Evolutionary conservation across 2,329 filamentous ascomycete genomes (phyloP).

Genomic region (Diaporthe humulicola): DNA sequence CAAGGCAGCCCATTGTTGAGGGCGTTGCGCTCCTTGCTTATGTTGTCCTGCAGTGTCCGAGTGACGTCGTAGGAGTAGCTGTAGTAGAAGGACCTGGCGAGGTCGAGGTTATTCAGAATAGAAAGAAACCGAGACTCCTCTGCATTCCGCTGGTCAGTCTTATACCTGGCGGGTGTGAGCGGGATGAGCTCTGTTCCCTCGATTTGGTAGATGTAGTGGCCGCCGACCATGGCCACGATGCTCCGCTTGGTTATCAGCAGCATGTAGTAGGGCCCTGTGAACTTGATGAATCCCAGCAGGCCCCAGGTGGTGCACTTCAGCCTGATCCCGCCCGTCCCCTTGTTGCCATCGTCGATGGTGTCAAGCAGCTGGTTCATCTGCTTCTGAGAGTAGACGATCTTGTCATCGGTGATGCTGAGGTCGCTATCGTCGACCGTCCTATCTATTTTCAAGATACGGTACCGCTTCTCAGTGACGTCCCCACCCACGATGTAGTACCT

Average conservation of each 20-base stretch:
- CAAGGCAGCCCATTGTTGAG: constrained; percentile 74
- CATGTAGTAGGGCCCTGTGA: constrained; percentile 98
- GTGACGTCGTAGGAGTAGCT: constrained; percentile 99
- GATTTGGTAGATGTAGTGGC: constrained; percentile 95
- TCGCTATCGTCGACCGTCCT: constrained; percentile 84
- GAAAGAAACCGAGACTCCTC: constrained; percentile 91
- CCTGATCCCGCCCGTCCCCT: constrained; percentile 88
- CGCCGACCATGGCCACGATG: constrained; percentile 95
- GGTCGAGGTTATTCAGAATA: constrained; percentile 91
- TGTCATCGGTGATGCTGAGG: constrained; percentile 90
- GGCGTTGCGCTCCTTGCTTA: constrained; percentile 81
- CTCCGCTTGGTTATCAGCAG: constrained; percentile 95
- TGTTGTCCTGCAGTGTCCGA: constrained; percentile 90
- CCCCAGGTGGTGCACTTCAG: constrained; percentile 94
- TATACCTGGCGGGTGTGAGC: constrained; percentile 81
- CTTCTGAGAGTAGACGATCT: constrained; percentile 91
- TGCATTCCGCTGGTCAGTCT: constrained; percentile 82
- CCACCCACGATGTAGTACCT: constrained; percentile 95
- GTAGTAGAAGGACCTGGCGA: constrained; percentile 95
- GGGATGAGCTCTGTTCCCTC: constrained; percentile 94
- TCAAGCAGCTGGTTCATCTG: constrained; percentile 95
- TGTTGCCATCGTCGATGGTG: constrained; percentile 95
- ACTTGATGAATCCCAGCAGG: constrained; percentile 92
- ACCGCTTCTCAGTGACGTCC: constrained; percentile 89
- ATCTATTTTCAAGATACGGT: constrained; percentile 95